Evolutionary conservation across 1,284 basidiomycete genomes (phyloP), one percentile per base, ranked within the genome.

Genomic region (Tilletia caries): DNA sequence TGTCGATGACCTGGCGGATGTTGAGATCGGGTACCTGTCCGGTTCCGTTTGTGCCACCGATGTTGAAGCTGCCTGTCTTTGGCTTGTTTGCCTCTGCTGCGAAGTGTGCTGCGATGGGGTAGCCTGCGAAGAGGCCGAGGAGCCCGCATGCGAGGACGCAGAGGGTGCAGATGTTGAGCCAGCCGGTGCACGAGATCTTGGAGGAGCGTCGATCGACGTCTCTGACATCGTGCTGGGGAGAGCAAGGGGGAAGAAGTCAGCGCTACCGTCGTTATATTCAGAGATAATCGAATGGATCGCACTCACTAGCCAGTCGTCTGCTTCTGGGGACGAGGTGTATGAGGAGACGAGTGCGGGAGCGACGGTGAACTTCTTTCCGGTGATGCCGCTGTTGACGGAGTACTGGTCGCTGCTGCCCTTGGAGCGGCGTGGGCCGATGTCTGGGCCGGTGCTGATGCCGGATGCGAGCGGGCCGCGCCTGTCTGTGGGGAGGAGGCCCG

Each of bases 41-140:
- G 13, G 72, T 46, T 6, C 70, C 70, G 66, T 73, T 73, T 2
- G 67, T 86, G 75, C 91, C 70, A n/a, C 64, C 64, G 29, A 69
- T 3, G 43, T 33, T 54, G 62, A 23, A 64, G 13, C 15, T 34
- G 43, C 67, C 60, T 34, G 73, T 73, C 25, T 71, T 79, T 43
- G 69, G 62, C 48, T 60, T 54, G 67, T 73, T 76, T 44, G 72
- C 75, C 66, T 73, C 66, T 33, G 75, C 54, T 6, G 70, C 66
- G 33, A 79, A 60, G 33, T 82, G 73, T 62, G 76, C 75, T 12
- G 80, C 67, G 33, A 82, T 74, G 2, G 81, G 81, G 54, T 82
- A 82, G 25, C 81, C 81, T n/a, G 76, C 75, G 70, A 82, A 82
- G 43, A 82, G 74, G 75, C 76, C 78, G 33, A 82, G 37, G 33